Conservation (phyloP, 257 asterid species). For the Solanum lycopersicoides region DNA sequence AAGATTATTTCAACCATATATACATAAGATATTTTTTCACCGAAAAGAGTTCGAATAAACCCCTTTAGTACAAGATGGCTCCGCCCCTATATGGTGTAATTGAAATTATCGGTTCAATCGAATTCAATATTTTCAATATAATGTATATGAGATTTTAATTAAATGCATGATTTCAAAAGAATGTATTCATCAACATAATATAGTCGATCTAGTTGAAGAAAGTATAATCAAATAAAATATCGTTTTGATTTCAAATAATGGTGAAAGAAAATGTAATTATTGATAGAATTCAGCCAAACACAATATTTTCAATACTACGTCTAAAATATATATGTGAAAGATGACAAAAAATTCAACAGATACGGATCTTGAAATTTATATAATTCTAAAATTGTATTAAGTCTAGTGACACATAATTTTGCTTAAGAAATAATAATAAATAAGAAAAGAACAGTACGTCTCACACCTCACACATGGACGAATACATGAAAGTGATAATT, state of each 20-base stretch:
- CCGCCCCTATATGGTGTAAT: accelerated
- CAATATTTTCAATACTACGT: background rate
- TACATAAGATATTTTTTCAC: too few relatives aligned
- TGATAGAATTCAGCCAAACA: background rate
- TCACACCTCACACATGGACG: background rate
- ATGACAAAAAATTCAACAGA: background rate
- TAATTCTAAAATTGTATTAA: background rate
- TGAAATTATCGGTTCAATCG: background rate
- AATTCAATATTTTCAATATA: background rate
- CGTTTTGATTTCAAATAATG: background rate
- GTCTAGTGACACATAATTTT: background rate
- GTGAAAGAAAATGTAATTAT: background rate
- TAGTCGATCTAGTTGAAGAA: background rate
- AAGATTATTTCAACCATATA: too few relatives aligned
- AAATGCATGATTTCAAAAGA: background rate
- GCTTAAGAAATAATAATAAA: background rate
- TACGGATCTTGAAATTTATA: background rate
- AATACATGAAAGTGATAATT: background rate
- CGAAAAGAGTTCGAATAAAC: accelerated
- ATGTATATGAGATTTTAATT: background rate
- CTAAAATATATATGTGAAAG: background rate
- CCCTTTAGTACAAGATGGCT: too few relatives aligned
- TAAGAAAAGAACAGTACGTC: background rate
- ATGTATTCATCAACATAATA: background rate
- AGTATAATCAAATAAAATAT: background rate